Conservation (phyloP, 306 rosid species). For the Cucumis hystrix region DNA sequence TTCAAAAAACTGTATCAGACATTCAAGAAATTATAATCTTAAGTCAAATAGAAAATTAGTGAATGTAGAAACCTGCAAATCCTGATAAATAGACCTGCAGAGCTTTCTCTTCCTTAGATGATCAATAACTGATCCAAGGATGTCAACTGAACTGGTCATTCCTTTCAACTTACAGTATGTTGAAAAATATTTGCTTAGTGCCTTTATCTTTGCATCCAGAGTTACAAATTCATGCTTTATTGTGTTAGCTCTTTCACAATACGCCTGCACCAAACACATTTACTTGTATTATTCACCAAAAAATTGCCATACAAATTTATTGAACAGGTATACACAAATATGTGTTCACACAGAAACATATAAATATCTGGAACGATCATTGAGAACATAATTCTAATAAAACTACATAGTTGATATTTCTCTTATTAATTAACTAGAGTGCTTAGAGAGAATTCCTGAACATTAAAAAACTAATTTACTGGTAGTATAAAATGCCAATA, state of each 20-base stretch:
- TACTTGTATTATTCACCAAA: background rate
- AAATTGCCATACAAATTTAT: background rate
- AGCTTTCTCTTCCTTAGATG: constrained; percentile 43
- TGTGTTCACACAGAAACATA: background rate
- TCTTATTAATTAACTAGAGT: background rate
- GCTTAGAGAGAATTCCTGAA: background rate
- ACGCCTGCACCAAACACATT: constrained; percentile 16
- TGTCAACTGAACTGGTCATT: constrained; percentile 27
- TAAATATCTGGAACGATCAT: background rate
- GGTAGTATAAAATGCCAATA: background rate
- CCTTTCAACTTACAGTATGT: constrained; percentile 40
- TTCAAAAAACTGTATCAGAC: constrained; percentile 9
- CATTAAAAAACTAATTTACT: background rate
- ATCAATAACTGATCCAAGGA: constrained; percentile 33
- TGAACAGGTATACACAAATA: background rate
- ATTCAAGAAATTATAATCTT: background rate
- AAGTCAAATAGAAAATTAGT: constrained; percentile 11
- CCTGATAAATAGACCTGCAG: constrained; percentile 39
- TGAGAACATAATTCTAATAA: background rate
- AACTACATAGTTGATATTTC: background rate
- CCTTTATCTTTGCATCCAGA: constrained; percentile 38
- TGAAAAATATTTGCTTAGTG: constrained; percentile 37
- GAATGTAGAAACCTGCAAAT: constrained; percentile 47
- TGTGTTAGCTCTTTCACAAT: constrained; percentile 10
- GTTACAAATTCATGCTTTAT: constrained; percentile 31